Conservation (phyloP, 1,284 basidiomycete species). For the Golubevia sp. region DNA sequence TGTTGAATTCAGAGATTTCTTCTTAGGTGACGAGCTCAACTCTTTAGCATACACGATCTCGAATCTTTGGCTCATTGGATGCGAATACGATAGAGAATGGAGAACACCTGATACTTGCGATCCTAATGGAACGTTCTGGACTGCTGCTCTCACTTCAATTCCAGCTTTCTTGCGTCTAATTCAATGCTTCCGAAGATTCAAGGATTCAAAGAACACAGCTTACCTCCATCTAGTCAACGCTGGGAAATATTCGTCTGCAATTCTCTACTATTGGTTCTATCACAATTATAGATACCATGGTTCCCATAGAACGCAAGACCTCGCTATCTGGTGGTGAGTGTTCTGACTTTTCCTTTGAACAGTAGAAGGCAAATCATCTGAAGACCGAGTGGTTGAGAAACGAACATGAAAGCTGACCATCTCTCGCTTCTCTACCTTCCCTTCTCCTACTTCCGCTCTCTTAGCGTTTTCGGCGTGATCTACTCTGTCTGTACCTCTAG, state of each 20-base stretch:
- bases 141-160: conserved; percentile 67
- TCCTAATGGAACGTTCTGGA: conserved; percentile 49
- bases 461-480: conserved; percentile 70
- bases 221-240: conserved; percentile 84
- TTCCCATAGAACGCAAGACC: conserved; percentile 10
- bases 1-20: conserved; percentile 60
- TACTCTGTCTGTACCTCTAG: conserved; percentile 74
- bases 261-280: conserved; percentile 53
- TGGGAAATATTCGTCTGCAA: conserved; percentile 50
- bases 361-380: conserved; percentile 4
- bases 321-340: conserved; percentile 26
- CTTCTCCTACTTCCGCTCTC: conserved; percentile 74
- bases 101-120: conserved; percentile 28
- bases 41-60: conserved; percentile 57
- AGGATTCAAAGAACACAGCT: conserved; percentile 70
- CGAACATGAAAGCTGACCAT: conserved; percentile 11
- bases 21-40: conserved; percentile 59
- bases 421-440: conserved; percentile 42
- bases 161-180: conserved; percentile 77
- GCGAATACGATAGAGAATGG: conserved; percentile 71
- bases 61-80: conserved; percentile 68
- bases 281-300: conserved; percentile 51
- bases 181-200: conserved; percentile 84
- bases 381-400: neutral
- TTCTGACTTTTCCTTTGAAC: neutral